phyloP scores from a whole-genome alignment of 108 stramenopile genomes.

The Skeletonema grethae region DNA sequence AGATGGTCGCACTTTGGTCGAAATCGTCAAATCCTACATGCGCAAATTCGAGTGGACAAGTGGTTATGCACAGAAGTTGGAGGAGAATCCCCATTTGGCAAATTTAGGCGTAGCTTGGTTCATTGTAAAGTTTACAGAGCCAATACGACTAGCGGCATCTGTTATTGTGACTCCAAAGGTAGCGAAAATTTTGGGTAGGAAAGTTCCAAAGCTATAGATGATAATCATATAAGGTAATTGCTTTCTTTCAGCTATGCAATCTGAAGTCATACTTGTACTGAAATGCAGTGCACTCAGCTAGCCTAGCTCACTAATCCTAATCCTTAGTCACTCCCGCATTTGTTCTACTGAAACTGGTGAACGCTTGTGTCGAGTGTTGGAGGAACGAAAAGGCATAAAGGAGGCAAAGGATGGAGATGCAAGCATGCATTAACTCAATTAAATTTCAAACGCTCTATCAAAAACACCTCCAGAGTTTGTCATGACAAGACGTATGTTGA shows the following conservation, averaged over 20 bases:
- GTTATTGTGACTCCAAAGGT: constrained; percentile 79
- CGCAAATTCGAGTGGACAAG: constrained; percentile 67
- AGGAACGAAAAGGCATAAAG: no score
- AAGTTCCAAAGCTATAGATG: constrained; percentile 21
- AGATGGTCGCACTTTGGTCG: constrained; percentile 59
- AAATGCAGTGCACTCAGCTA: not conserved
- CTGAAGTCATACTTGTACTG: not conserved
- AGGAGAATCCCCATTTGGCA: constrained; percentile 76
- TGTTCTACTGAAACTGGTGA: no score
- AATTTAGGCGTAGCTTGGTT: constrained; percentile 95
- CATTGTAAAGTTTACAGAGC: constrained; percentile 92
- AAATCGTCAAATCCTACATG: constrained; percentile 66
- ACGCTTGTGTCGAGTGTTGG: no score
- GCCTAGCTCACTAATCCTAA: not conserved
- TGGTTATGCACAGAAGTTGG: constrained; percentile 59
- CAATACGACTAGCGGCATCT: constrained; percentile 75
- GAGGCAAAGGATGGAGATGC: no score
- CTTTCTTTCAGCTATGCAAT: constrained; percentile 9
- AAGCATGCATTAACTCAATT: no score
- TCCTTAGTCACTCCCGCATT: not conserved
- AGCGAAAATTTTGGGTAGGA: constrained; percentile 56
- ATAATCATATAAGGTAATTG: not conserved
- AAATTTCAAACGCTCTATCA: no score
- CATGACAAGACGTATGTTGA: no score
- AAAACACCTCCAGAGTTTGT: no score